A percentile compares a stretch with the other conserved stretches of the same genome.
phyloP scores from a whole-genome alignment of 257 asterid species.

The Echites panduratus region DNA sequence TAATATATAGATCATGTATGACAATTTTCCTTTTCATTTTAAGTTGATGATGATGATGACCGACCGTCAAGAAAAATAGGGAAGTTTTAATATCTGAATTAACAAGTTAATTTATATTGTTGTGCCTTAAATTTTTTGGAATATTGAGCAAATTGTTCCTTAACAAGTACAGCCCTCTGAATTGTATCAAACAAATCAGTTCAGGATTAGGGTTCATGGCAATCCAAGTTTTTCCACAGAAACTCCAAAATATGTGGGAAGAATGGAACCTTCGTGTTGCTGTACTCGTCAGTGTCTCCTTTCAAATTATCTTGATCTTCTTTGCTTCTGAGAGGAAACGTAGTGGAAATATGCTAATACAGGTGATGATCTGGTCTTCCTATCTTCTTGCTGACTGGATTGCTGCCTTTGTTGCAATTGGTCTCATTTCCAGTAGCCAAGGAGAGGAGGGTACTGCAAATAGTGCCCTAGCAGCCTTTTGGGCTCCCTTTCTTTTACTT shows the following conservation, averaged over 20 bases:
- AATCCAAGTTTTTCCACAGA: background rate
- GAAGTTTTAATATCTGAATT: too few relatives aligned
- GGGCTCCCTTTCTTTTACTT: slow-evolving; percentile 15
- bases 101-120: too few relatives aligned
- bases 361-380: slow-evolving; percentile 10
- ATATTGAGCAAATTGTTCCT: too few relatives aligned
- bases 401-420: slow-evolving; percentile 21
- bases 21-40: too few relatives aligned
- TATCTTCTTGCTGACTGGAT: slow-evolving; percentile 29
- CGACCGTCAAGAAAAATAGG: too few relatives aligned
- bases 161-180: background rate
- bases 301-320: slow-evolving; percentile 16
- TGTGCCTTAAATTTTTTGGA: too few relatives aligned
- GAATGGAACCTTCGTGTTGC: slow-evolving; percentile 22
- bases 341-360: background rate
- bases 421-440: slow-evolving; percentile 18
- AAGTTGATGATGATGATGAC: too few relatives aligned
- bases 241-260: slow-evolving; percentile 11
- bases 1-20: too few relatives aligned
- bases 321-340: slow-evolving; percentile 9
- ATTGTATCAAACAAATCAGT: background rate
- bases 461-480: slow-evolving; percentile 14
- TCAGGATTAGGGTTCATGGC: background rate
- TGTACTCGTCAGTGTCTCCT: slow-evolving; percentile 20
- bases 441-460: background rate